Conservation (phyloP, 495 filamentous ascomycete species). For the Penicillium desertorum region DNA sequence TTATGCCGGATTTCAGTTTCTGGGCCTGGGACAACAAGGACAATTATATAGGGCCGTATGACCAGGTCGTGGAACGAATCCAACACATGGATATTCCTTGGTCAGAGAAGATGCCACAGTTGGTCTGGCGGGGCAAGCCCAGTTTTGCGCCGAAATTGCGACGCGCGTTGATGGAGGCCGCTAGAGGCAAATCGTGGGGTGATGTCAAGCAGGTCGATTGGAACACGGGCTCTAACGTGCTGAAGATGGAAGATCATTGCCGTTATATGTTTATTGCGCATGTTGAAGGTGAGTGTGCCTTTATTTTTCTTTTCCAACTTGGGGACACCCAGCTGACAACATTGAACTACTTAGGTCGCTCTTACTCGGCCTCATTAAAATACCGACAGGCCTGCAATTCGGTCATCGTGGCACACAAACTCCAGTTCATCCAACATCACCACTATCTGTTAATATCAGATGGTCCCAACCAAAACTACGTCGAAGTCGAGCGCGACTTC, state of each 20-base stretch:
- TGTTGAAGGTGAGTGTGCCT: slow-evolving; percentile 49
- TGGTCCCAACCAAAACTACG: slow-evolving; percentile 61
- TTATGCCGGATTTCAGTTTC: slow-evolving; percentile 78
- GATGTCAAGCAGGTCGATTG: slow-evolving; percentile 55
- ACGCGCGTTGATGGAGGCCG: slow-evolving; percentile 48
- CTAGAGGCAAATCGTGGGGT: slow-evolving; percentile 53
- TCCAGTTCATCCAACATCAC: slow-evolving; percentile 49
- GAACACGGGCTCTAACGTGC: slow-evolving; percentile 40
- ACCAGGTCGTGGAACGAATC: slow-evolving; percentile 54
- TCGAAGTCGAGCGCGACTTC: slow-evolving; percentile 59
- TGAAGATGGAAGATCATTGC: slow-evolving; percentile 57
- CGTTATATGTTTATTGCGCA: slow-evolving; percentile 58
- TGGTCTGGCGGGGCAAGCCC: slow-evolving; percentile 67
- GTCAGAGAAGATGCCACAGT: slow-evolving; percentile 55
- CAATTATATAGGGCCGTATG: slow-evolving; percentile 57
- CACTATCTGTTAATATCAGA: slow-evolving; percentile 40
- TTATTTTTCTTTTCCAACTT: background rate
- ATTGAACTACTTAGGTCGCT: slow-evolving; percentile 37
- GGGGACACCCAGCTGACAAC: background rate
- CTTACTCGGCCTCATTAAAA: slow-evolving; percentile 57
- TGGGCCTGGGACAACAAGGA: slow-evolving; percentile 68
- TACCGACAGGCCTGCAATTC: slow-evolving; percentile 61
- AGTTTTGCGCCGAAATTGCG: slow-evolving; percentile 48
- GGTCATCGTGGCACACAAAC: slow-evolving; percentile 54
- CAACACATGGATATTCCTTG: slow-evolving; percentile 36